These are phyloP conservation scores for Pelargonium exstipulatum DNA, from an alignment of 441 rosid species.

Conservation along the genomic window DNA sequence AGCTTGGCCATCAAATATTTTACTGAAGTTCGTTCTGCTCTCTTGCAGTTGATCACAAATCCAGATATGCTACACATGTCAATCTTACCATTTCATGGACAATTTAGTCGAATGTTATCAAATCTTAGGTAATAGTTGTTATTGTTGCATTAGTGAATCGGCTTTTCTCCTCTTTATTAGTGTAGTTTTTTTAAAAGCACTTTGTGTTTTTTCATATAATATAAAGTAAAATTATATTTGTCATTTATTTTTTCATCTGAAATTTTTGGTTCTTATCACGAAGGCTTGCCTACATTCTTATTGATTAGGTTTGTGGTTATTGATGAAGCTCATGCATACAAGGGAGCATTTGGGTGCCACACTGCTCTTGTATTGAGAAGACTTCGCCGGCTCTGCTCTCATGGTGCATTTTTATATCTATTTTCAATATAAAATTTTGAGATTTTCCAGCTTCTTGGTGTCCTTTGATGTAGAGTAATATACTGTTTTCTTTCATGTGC, in stretches of 20 bases:
- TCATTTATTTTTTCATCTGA: not conserved
- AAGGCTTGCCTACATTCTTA: slow-evolving; percentile 16
- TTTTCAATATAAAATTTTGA: slow-evolving; percentile 12
- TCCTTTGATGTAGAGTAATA: slow-evolving; percentile 15
- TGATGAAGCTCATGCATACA: slow-evolving; percentile 94
- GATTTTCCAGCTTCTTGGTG: not conserved
- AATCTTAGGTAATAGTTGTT: slow-evolving; percentile 60
- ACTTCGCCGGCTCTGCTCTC: slow-evolving; percentile 78
- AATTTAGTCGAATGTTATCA: slow-evolving; percentile 69
- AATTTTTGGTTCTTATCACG: not conserved
- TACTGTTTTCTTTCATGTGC: slow-evolving; percentile 27
- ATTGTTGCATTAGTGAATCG: not conserved
- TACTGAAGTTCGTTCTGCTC: slow-evolving; percentile 26
- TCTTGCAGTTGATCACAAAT: slow-evolving; percentile 84
- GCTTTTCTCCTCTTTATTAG: too few species aligned
- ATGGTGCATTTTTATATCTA: slow-evolving; percentile 43
- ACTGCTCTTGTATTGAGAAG: slow-evolving; percentile 92
- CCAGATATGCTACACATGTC: slow-evolving; percentile 95
- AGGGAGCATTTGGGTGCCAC: slow-evolving; percentile 97
- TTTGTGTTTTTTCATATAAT: not conserved
- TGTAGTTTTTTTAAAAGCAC: not conserved
- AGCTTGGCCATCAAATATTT: slow-evolving; percentile 6
- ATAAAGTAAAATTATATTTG: not conserved
- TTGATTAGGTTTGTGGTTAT: slow-evolving; percentile 64
- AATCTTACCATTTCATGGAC: slow-evolving; percentile 72